Base-by-base conservation (phyloP, 2,329 filamentous ascomycete genomes). In the Tolypocladium pustulatum region DNA sequence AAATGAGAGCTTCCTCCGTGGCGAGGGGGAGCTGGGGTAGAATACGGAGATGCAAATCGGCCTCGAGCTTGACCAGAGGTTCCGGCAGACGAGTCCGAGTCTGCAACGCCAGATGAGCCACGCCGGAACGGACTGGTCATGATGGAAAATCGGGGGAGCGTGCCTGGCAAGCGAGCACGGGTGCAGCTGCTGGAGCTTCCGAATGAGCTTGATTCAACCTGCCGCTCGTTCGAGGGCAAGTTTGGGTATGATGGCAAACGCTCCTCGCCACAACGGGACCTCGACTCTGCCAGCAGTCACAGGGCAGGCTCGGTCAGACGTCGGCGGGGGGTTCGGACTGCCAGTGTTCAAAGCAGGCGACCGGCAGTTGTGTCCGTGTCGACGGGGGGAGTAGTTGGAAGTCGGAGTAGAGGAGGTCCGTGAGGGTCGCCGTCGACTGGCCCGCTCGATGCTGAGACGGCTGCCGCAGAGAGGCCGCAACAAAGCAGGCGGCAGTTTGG, bases 1-100 rank as follows among this genome's bases (percentile, higher is more conserved):
- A 68, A 68, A 25, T 85, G 80, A 4, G 81, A 79, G 66, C 81
- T 81, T 61, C 54, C 51, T 51, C 51, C 56, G 55, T 58, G 52
- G 43, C 54, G 60, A 43, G 54, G 75, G 77, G 64, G 72, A 74
- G 56, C 70, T 66, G 58, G 71, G 70, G 59, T 69, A 64, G 52
- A 56, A 49, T 56, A 55, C 69, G 69, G 40, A 64, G 65, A 51
- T 27, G 61, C 56, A 25, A 46, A 37, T 55, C 60, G 62, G 54
- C 49, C 58, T 43, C 49, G 61, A 34, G 59, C 46, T 20, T 55
- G 59, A 41, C 38, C 55, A 46, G 60, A 58, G 56, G 62, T 59
- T 60, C 60, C 58, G 61, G 57, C 55, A 58, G 64, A 61, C 56
- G 64, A 63, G 54, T 64, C 65, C 57, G 65, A 63, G 61, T 63